Evolutionary conservation across 2,329 filamentous ascomycete genomes (phyloP).

Genomic region (Fusarium luffae): DNA sequence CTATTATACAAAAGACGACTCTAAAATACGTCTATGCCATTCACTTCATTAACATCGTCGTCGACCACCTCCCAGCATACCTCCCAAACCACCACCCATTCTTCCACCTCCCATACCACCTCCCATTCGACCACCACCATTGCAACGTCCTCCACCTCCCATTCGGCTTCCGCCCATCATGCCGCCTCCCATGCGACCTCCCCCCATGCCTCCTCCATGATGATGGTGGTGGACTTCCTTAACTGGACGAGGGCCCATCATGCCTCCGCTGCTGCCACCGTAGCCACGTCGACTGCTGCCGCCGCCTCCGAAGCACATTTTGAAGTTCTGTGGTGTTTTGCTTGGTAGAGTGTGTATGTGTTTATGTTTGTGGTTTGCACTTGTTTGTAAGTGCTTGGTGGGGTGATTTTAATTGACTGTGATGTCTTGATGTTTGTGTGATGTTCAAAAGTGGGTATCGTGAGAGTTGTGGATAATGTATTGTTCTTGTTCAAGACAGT

Average conservation of each 20-base stretch:
- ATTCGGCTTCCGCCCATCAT: not conserved
- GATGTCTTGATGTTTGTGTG: not conserved
- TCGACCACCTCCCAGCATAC: conserved; percentile 7
- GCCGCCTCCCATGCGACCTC: not conserved
- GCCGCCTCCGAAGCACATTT: conserved; percentile 19
- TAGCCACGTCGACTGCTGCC: not conserved
- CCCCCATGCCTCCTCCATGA: conserved; percentile 11
- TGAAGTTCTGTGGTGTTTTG: not conserved
- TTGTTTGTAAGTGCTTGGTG: not conserved
- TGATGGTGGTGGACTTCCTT: conserved; percentile 21
- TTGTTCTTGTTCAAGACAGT: not conserved
- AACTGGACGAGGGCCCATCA: conserved; percentile 23
- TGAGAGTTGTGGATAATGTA: not conserved
- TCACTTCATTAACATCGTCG: not conserved
- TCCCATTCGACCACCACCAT: conserved; percentile 13
- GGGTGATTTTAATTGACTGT: not conserved
- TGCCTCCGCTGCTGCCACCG: conserved; percentile 1
- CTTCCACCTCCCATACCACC: conserved; percentile 17
- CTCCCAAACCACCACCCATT: conserved; percentile 17
- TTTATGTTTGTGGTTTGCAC: not conserved
- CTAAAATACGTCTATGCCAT: not conserved
- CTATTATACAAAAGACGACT: not conserved
- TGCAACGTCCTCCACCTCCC: conserved; percentile 9
- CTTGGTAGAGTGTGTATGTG: not conserved
- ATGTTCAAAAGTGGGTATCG: not conserved